Evolutionary conservation across 495 filamentous ascomycete genomes (phyloP), one percentile per base, ranked within the genome.

Genomic region (Trichocladium antarcticum): DNA sequence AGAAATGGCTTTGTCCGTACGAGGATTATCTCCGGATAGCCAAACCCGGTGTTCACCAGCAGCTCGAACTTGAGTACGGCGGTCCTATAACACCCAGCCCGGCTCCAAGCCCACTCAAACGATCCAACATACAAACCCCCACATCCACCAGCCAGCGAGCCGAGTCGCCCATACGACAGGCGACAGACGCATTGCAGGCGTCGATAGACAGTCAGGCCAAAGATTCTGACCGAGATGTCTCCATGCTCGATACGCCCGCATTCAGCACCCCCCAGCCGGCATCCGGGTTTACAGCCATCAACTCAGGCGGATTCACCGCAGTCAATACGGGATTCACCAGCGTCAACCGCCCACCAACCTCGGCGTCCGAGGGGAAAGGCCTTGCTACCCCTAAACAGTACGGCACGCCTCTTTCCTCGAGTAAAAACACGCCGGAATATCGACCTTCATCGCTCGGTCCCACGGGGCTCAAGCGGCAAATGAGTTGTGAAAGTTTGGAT

Each of bases 11-110:
- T 10, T 83, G 87, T 59, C 92, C 92, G 0, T 99, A 96, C 61
- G 92, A 99, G 67, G 89, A 96, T 52, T 99, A 95, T 61, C 74
- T 99, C 22, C 79, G 83, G 37, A 72, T 88, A 27, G 90, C 89
- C 36, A 99, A 96, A 65, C 92, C 93, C 5, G 86, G 89, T n/a
- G 89, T 99, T 2, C 90, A 95, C 55, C 87, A 95, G 62, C 87
- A 95, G 64, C 73, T 96, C 22, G 93, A 99, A 58, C 74, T 84
- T 29, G 88, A 96, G 63, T 84, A 94, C 63, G 93, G 93, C 56
- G 92, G 92, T 1, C 90, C 89, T 12, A 79, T 89, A 39, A 96
- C 90, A 0, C 90, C 92, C 10, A 94, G 90, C n/a, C 87, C 90
- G 5, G 83, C 81, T 9, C 79, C 79, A 16, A 94, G 87, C 31